Percentiles rank a stretch among this genome's conserved stretches.
Conservation (phyloP, 2,329 filamentous ascomycete genomes). For the Dactylellina haptotyla region DNA sequence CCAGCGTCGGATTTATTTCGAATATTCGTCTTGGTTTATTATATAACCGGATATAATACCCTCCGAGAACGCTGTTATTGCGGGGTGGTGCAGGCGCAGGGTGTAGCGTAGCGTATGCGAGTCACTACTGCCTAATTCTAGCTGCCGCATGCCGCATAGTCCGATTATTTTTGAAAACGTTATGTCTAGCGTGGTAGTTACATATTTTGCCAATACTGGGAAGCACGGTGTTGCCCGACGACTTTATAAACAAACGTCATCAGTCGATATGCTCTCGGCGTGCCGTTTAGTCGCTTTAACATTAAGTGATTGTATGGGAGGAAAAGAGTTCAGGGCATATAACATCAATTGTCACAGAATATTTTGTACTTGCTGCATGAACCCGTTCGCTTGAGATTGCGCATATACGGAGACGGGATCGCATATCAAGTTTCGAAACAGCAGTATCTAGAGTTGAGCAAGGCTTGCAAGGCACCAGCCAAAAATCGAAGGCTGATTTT, state of each 20-base stretch:
- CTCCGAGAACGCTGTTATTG: constrained; percentile 13
- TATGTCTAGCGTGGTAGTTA: no score
- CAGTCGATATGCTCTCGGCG: not conserved
- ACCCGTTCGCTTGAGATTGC: constrained; percentile 16
- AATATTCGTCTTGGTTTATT: no score
- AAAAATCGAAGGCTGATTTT: not conserved
- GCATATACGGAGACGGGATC: constrained; percentile 12
- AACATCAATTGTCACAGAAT: not conserved
- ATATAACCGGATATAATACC: constrained; percentile 19
- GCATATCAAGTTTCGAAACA: constrained; percentile 19
- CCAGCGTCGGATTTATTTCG: no score
- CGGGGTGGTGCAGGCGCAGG: not conserved
- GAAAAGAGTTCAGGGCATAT: no score
- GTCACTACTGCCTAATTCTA: constrained; percentile 24
- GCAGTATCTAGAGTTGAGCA: not conserved
- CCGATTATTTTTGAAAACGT: not conserved
- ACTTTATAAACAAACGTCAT: not conserved
- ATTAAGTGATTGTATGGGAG: not conserved
- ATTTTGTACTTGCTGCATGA: constrained; percentile 8
- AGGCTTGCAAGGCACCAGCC: not conserved
- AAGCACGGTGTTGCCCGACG: not conserved
- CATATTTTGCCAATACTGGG: not conserved
- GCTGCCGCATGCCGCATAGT: constrained; percentile 15
- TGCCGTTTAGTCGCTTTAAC: not conserved
- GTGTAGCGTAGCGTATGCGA: constrained; percentile 11